Base-by-base conservation (phyloP, 768 basidiomycete genomes). In the Boletus eberwhitei region DNA sequence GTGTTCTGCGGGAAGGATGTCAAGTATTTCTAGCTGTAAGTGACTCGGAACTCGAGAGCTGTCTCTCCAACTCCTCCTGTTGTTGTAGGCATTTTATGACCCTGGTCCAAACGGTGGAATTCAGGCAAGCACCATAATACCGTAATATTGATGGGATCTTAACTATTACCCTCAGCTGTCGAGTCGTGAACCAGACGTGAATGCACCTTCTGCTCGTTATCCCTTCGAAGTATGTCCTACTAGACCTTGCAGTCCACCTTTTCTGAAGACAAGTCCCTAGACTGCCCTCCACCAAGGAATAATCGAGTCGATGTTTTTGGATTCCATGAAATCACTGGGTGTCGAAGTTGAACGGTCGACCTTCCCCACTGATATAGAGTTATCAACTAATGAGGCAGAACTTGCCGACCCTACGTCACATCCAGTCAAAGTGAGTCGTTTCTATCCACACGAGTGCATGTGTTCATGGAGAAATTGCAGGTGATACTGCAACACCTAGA, bases 61-160 rank as follows among this genome's bases (percentile, higher is more conserved):
- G 2, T 34, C 21, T 14, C 40, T 34, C 34, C 41, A 26, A 55
- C 14, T 22, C 8, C 14, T 42, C n/a, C 2, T 53, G 21, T 42
- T 48, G 16, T 26, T 24, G 5, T 49, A 90, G 88, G 84, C 88
- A 4, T 89, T 90, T 67, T 90, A 90, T 60, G 84, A 88, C 59
- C 88, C 88, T 3, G 74, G 77, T 26, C 67, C 78, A 5, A 64
- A 77, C 32, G 85, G 85, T 13, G 83, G 81, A 1, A 86, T 89
- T 40, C 77, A 82, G 74, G 87, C 81, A 39, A 48, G 69, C 46
- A 37, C 4, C 0, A 21, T 26, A 24, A 16, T 21, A 3, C 19
- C 16, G 17, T 29, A 17, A 22, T n/a, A 6, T 21, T 48, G 7
- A 48, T 52, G 8, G 12, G 43, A 14, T 50, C 44, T 50, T 21